phyloP scores from a whole-genome alignment of 805 yeast genomes.

The Kodamaea kakaduensis region DNA sequence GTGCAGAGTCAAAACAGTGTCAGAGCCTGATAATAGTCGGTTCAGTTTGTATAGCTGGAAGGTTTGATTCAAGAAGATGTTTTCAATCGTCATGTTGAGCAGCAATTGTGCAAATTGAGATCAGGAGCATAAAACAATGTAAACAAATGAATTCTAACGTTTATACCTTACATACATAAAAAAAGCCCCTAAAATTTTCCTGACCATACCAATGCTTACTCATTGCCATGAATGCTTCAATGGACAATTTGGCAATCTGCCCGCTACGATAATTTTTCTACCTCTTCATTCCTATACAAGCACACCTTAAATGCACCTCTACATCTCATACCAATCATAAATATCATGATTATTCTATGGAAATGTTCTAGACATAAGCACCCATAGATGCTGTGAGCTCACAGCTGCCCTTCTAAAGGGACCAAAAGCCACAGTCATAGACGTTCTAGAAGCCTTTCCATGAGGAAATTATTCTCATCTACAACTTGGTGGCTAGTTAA shows the following conservation, averaged over 20 bases:
- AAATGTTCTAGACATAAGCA: slow-evolving; percentile 1
- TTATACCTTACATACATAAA: too few species aligned
- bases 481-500: slow-evolving; percentile 13
- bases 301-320: neutral
- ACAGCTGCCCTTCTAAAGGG: neutral
- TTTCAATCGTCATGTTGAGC: slow-evolving; percentile 5
- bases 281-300: too few species aligned
- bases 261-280: too few species aligned
- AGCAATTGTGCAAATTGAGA: too few species aligned
- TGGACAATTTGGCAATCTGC: too few species aligned
- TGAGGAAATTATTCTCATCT: neutral
- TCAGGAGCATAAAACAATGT: too few species aligned
- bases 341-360: slow-evolving; percentile 4
- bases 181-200: too few species aligned
- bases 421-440: slow-evolving; percentile 5
- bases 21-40: slow-evolving; percentile 5
- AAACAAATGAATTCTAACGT: too few species aligned
- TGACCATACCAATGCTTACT: neutral
- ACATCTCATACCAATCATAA: slow-evolving; percentile 2
- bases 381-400: neutral
- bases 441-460: slow-evolving; percentile 3
- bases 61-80: slow-evolving; percentile 14
- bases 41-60: slow-evolving; percentile 13
- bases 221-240: neutral
- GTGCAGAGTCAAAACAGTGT: neutral